A percentile compares a stretch with the other conserved stretches of the same genome.
These are phyloP conservation scores for Aspergillus costaricaensis DNA, from an alignment of 2,329 filamentous ascomycete genomes.

Conservation along the genomic window DNA sequence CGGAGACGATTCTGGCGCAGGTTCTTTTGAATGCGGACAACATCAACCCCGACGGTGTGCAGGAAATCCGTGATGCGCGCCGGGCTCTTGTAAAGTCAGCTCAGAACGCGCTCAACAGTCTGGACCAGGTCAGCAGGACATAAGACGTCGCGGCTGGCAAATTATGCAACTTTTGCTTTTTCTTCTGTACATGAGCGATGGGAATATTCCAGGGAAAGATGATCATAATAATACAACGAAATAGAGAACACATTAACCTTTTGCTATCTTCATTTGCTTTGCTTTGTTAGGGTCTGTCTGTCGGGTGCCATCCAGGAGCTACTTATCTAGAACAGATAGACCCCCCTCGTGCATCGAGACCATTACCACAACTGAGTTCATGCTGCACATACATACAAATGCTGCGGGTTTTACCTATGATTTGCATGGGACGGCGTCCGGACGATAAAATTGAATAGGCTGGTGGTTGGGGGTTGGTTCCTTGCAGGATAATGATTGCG, in stretches of 20 bases:
- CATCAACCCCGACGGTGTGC: conserved; percentile 69
- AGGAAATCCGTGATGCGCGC: conserved; percentile 54
- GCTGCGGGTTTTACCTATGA: too few species aligned
- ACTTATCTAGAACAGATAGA: too few species aligned
- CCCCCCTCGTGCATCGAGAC: not conserved
- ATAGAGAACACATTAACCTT: not conserved
- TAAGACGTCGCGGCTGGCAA: not conserved
- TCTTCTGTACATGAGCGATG: not conserved
- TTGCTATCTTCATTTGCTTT: not conserved
- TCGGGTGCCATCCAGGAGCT: too few species aligned
- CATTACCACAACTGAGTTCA: not conserved
- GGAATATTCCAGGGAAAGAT: not conserved
- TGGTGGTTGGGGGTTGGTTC: not conserved
- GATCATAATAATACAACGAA: conserved; percentile 1
- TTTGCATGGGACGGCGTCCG: conserved; percentile 3
- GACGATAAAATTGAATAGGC: not conserved
- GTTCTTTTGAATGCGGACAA: conserved; percentile 63
- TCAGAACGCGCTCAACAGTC: conserved; percentile 38
- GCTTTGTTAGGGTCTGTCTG: conserved; percentile 4
- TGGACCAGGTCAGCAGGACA: conserved; percentile 38
- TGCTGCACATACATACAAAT: not conserved
- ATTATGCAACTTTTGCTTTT: not conserved
- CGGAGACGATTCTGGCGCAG: conserved; percentile 47
- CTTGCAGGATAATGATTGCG: not conserved
- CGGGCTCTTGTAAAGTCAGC: conserved; percentile 47